Evolutionary conservation across 495 filamentous ascomycete species (phyloP).

Genomic region (Astrothelium macrocarpum): DNA sequence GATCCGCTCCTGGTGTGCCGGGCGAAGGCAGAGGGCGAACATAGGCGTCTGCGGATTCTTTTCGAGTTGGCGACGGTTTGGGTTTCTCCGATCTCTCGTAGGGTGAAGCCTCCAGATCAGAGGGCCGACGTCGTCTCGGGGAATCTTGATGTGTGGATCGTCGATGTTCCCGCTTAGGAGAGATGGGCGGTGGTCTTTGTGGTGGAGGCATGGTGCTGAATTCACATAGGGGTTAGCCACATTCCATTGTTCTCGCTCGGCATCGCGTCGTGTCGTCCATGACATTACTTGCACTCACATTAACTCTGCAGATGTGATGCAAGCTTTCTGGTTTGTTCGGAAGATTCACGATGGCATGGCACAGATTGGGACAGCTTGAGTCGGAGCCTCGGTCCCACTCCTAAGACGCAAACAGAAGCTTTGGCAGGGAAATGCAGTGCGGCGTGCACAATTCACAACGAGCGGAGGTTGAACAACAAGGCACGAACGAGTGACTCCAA

Average conservation of each 20-base stretch:
- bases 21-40: slow-evolving; percentile 23
- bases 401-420: neutral
- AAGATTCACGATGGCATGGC: neutral
- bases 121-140: slow-evolving; percentile 50
- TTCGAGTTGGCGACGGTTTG: slow-evolving; percentile 25
- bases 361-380: neutral
- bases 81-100: slow-evolving; percentile 24
- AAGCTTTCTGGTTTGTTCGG: neutral
- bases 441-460: neutral
- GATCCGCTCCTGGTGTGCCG: slow-evolving; percentile 19
- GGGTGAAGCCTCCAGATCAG: slow-evolving; percentile 54
- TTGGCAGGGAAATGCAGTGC: neutral
- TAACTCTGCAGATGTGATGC: neutral
- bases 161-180: slow-evolving; percentile 25
- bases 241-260: slow-evolving; percentile 17
- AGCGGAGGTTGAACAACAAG: neutral
- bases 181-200: slow-evolving; percentile 19
- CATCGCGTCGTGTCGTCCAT: slow-evolving; percentile 23
- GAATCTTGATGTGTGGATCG: slow-evolving; percentile 54
- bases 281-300: neutral
- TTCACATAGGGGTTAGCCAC: slow-evolving; percentile 18
- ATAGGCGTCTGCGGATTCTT: slow-evolving; percentile 9
- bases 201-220: slow-evolving; percentile 23
- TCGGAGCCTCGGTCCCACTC: neutral
- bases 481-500: slow-evolving; percentile 1